A percentile compares a stretch with the other conserved stretches of the same genome.
These are phyloP conservation scores for Volvox carteri DNA, from an alignment of 163 green algal species.

Conservation along the genomic window DNA sequence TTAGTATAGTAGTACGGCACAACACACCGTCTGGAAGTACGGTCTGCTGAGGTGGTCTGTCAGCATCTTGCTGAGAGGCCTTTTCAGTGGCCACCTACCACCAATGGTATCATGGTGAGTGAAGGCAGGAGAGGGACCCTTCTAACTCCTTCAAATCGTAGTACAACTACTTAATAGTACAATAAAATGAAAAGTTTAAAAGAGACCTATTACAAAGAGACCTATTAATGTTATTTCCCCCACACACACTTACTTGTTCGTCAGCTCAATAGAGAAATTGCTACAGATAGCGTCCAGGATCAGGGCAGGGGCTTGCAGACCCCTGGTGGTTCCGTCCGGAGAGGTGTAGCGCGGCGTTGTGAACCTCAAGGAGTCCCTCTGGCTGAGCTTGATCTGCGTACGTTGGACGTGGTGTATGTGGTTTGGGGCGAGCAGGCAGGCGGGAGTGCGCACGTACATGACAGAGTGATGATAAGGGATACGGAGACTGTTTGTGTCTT, in stretches of 20 bases:
- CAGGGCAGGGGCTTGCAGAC: neutral
- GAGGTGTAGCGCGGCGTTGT: neutral
- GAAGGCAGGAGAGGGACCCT: too few relatives aligned
- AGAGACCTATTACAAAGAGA: neutral
- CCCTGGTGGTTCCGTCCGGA: neutral
- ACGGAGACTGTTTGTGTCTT: too few relatives aligned
- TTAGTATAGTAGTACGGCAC: too few relatives aligned
- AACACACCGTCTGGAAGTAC: too few relatives aligned
- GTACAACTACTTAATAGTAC: too few relatives aligned
- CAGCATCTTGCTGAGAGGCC: too few relatives aligned
- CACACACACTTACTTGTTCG: constrained; percentile 33
- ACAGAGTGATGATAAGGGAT: neutral
- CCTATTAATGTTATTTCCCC: neutral
- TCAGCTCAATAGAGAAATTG: constrained; percentile 27
- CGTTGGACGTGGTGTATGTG: neutral
- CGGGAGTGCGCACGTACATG: neutral
- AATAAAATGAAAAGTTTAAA: neutral
- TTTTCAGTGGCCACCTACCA: neutral
- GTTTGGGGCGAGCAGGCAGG: neutral
- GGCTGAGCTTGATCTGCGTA: constrained; percentile 1
- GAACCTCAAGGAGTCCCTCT: neutral
- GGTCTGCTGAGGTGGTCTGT: too few relatives aligned
- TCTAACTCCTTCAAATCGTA: too few relatives aligned
- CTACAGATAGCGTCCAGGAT: constrained; percentile 15
- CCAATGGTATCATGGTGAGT: too few relatives aligned